Percentiles rank a stretch among this genome's conserved stretches.
Evolutionary conservation across 345 rosid species (phyloP).

Genomic region (Salix exigua): DNA sequence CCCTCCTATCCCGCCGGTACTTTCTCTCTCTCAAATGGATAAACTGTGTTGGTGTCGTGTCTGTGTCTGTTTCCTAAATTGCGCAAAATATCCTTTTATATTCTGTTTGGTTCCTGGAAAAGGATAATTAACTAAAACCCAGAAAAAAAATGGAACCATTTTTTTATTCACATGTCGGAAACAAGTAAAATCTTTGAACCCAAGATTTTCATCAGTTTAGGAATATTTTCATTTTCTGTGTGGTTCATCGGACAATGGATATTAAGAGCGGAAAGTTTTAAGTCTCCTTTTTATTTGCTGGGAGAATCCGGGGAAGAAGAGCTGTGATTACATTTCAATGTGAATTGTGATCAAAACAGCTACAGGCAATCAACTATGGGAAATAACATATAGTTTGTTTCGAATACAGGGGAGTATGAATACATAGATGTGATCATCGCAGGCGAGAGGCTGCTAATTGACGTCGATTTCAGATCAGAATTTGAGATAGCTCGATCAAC

Average conservation of each 20-base stretch:
- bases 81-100: background rate
- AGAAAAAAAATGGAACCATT: background rate
- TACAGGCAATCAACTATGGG: background rate
- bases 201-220: background rate
- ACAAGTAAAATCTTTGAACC: background rate
- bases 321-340: background rate
- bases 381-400: background rate
- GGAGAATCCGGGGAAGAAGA: background rate
- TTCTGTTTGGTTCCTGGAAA: background rate
- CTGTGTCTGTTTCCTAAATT: background rate
- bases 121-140: background rate
- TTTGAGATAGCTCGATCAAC: constrained; percentile 91
- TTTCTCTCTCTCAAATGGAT: constrained; percentile 8
- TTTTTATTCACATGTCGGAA: background rate
- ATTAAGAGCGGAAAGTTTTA: background rate
- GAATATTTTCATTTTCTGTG: background rate
- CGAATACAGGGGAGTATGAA: constrained; percentile 70
- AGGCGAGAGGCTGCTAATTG: constrained; percentile 67
- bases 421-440: constrained; percentile 75
- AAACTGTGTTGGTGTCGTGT: background rate
- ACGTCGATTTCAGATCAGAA: constrained; percentile 89
- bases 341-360: background rate
- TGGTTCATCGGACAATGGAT: too few species aligned
- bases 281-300: background rate
- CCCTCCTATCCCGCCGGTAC: constrained; percentile 71